Conservation (phyloP, 1,139 yeast genomes). For the Protomyces gravidus region DNA sequence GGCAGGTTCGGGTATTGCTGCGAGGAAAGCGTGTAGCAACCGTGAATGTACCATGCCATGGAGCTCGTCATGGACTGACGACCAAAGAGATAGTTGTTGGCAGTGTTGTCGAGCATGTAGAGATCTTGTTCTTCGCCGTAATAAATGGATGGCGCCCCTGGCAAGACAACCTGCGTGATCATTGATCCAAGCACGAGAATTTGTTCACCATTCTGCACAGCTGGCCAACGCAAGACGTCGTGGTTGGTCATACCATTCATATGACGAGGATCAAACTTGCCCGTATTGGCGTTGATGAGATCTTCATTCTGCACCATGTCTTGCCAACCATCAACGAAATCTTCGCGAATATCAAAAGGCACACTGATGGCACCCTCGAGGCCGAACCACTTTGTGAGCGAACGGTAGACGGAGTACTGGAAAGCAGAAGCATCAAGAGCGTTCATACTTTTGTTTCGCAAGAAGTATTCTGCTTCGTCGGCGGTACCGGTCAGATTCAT, state of each 20-base stretch:
- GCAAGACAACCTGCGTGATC: constrained; percentile 27
- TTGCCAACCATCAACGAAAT: constrained; percentile 28
- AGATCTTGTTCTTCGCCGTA: constrained; percentile 32
- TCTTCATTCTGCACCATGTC: constrained; percentile 29
- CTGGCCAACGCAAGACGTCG: constrained; percentile 32
- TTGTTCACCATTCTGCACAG: constrained; percentile 25
- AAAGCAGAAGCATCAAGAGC: constrained; percentile 31
- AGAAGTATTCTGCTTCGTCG: constrained; percentile 16
- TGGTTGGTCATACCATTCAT: constrained; percentile 31
- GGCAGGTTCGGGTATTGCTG: constrained; percentile 16
- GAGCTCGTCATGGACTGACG: constrained; percentile 30
- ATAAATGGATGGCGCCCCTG: constrained; percentile 28
- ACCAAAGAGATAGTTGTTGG: constrained; percentile 30
- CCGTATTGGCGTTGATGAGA: constrained; percentile 29
- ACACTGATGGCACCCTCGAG: constrained; percentile 27
- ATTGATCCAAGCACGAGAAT: constrained; percentile 25
- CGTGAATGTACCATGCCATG: constrained; percentile 30
- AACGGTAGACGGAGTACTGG: constrained; percentile 29
- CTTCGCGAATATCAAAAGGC: constrained; percentile 18
- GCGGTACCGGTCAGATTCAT: constrained; percentile 20
- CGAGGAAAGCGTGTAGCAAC: constrained; percentile 26
- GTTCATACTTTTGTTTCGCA: constrained; percentile 8
- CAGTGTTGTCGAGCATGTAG: constrained; percentile 29
- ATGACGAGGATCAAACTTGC: constrained; percentile 29
- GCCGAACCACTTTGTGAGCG: constrained; percentile 26